Base-by-base conservation (phyloP, 495 filamentous ascomycete genomes). In the Penicillium maclennaniae region DNA sequence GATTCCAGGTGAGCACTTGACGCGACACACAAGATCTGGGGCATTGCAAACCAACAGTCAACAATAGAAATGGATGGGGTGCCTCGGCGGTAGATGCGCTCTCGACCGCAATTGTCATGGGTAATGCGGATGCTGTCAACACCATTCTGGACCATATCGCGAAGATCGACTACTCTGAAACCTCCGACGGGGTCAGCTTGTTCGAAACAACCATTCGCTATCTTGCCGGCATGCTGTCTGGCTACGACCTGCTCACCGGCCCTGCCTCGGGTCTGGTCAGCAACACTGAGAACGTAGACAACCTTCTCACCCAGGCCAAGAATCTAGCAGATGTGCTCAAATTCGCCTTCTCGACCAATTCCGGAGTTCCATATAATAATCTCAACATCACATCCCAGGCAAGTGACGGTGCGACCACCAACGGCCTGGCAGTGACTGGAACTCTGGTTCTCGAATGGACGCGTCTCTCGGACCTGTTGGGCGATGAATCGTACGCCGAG, bases 121-220 rank as follows among this genome's bases (percentile, higher is more conserved):
- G 75, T 39, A 78, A 89, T 20, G 69, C 73, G 16, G 76, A 85
- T 36, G 81, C 87, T 31, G 83, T 93, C 31, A 72, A 80, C 17
- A 71, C 82, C 27, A 90, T 93, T 42, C 61, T 95, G 4, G 74
- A 87, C 19, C 85, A 82, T 64, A 79, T 96, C 40, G 72, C 79
- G 0, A 75, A 65, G 0, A 82, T 95, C 56, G 74, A 96, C 69
- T 96, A 88, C 55, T 77, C 77, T 45, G 72, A 69, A 16, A 86
- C 87, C 4, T 50, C 62, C 1, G 72, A 71, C 14, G 31, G 51
- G 28, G 83, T 95, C 54, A 91, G 85, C 50, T 70, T 96, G 26
- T 96, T 96, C 53, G 90, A 96, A 69, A 96, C 90, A 3, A 95
- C 89, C 3, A 96, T 96, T 60, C 86, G 90, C 4, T 96, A 95